Base-by-base conservation (phyloP, 148 eudicot species). In the Fallopia convolvulus region DNA sequence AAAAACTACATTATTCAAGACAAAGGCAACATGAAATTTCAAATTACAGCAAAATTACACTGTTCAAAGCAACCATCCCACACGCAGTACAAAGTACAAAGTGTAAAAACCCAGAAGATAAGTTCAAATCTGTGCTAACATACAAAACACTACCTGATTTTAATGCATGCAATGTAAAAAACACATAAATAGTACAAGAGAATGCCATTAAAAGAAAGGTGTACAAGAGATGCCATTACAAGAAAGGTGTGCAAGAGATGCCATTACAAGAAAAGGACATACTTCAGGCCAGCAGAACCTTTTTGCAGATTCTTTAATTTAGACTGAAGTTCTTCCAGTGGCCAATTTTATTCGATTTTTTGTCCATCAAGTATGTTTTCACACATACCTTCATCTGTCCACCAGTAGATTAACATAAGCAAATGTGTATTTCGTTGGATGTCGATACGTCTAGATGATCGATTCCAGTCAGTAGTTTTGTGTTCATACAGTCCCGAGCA, bases 321-420 rank as follows among this genome's bases (percentile, higher is more conserved):
- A 33, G 5, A 26, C 72, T 36, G 72, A 68, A 68, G 72, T 46
- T 68, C 72, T 46, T 68, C 72, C 72, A 36, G 20, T 14, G 39
- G 3, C 36, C 39, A 30, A 63, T 63, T 30, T 11, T 36, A 68
- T 68, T 68, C 72, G 44, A 33, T 68, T 17, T 17, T 4, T 68
- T 68, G 44, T 68, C 42, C 42, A 36, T 33, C 44, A 68, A 5
- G 72, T 68, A 65, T 68, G 72, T 32, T 68, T 8, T 32, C 72
- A 68, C 46, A 68, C 72, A 68, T 68, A 68, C 42, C 72, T 68
- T 68, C 72, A 39, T 36, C 72, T 68, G 72, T 33, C 72, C 33
- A 33, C 46, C 44, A 36, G 72, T 68, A 68, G 71, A 66, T 36
- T 65, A 68, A 68, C 18, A 36, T 68, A 39, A 33, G 72, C 44